phyloP scores from a whole-genome alignment of 306 rosid species.

The Malus sieversii region DNA sequence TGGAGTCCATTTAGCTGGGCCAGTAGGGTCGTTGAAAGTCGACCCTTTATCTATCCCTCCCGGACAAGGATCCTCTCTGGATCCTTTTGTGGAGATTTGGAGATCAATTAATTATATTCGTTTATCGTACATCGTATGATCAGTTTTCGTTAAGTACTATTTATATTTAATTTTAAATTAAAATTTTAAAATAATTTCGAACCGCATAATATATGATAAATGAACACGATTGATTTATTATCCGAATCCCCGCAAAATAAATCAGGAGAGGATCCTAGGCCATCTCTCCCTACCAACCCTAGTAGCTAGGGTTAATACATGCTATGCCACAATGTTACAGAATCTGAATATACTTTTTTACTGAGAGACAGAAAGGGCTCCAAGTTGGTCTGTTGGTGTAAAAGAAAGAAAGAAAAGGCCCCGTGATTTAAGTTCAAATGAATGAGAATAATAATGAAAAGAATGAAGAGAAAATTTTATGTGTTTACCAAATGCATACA shows the following conservation, averaged over 20 bases:
- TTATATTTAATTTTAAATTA: no score
- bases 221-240: rapidly evolving
- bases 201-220: no score
- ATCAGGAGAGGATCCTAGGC: no score
- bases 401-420: neutral
- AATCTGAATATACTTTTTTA: neutral
- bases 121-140: rapidly evolving
- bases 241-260: rapidly evolving
- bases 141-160: no score
- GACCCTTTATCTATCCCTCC: slow-evolving; percentile 13
- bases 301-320: neutral
- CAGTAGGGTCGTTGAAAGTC: neutral
- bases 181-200: no score
- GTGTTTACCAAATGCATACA: neutral
- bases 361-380: slow-evolving; percentile 4
- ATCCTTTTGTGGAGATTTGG: rapidly evolving
- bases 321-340: neutral
- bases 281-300: slow-evolving; percentile 21
- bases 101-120: rapidly evolving
- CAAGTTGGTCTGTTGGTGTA: slow-evolving; percentile 14
- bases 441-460: slow-evolving; percentile 12
- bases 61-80: neutral
- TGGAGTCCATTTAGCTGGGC: neutral
- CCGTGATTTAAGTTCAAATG: slow-evolving; percentile 13
- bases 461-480: slow-evolving; percentile 6